These are phyloP conservation scores for Trichoderma simmonsii DNA, from an alignment of 2,329 filamentous ascomycete species.

Conservation along the genomic window DNA sequence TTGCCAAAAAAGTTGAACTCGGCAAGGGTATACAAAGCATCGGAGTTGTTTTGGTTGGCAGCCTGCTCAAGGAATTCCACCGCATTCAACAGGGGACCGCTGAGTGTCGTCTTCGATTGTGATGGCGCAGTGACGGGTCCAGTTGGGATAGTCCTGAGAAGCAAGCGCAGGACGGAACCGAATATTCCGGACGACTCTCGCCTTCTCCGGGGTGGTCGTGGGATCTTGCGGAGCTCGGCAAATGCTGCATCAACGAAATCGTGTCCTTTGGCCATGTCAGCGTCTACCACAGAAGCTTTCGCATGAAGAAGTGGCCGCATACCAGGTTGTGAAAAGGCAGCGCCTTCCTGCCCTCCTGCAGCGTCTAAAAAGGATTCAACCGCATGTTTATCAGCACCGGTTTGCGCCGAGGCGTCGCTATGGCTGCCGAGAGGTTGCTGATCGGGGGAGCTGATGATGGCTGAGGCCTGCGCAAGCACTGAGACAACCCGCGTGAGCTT, in stretches of 20 bases:
- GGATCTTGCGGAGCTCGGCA: slow-evolving; percentile 48
- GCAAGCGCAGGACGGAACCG: slow-evolving; percentile 42
- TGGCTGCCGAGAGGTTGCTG: slow-evolving; percentile 37
- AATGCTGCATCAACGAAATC: slow-evolving; percentile 53
- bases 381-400: slow-evolving; percentile 32
- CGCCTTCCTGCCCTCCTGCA: slow-evolving; percentile 28
- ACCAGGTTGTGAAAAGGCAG: slow-evolving; percentile 38
- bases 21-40: slow-evolving; percentile 84
- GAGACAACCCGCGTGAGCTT: slow-evolving; percentile 25
- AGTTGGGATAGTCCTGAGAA: slow-evolving; percentile 49
- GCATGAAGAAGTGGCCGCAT: slow-evolving; percentile 19
- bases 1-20: slow-evolving; percentile 98
- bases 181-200: slow-evolving; percentile 45
- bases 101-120: slow-evolving; percentile 35
- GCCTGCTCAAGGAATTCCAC: slow-evolving; percentile 53
- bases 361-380: slow-evolving; percentile 32
- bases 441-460: slow-evolving; percentile 37
- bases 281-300: slow-evolving; percentile 15
- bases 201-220: slow-evolving; percentile 43
- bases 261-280: slow-evolving; percentile 38
- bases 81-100: slow-evolving; percentile 47
- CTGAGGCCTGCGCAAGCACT: slow-evolving; percentile 48
- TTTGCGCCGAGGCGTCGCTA: slow-evolving; percentile 30
- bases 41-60: slow-evolving; percentile 60
- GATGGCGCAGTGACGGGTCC: slow-evolving; percentile 47